A percentile compares a stretch with the other conserved stretches of the same genome.
phyloP scores from a whole-genome alignment of 805 yeast species.

The Metschnikowia peoriensis region DNA sequence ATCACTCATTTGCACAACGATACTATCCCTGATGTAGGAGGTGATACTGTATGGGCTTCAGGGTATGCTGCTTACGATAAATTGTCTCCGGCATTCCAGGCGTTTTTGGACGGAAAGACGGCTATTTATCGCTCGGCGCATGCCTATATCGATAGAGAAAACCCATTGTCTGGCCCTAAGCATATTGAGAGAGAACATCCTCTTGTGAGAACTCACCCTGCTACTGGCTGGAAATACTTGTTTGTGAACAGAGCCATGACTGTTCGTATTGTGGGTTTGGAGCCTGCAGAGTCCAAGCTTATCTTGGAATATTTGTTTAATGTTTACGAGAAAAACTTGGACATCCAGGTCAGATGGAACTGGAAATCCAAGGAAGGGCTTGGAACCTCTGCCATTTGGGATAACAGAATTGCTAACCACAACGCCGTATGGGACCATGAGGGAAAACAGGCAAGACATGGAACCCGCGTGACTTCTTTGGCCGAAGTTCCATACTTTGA shows the following conservation, averaged over 20 bases:
- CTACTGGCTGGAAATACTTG: constrained; percentile 34
- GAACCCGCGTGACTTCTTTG: constrained; percentile 43
- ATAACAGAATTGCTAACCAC: constrained; percentile 56
- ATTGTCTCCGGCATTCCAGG: constrained; percentile 49
- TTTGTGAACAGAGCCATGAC: constrained; percentile 31
- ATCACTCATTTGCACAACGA: constrained; percentile 54
- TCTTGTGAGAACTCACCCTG: constrained; percentile 31
- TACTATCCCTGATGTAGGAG: constrained; percentile 50
- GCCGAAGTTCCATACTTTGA: constrained; percentile 56
- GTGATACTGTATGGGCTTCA: constrained; percentile 56
- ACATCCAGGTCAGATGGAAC: constrained; percentile 40
- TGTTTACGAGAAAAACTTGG: constrained; percentile 37
- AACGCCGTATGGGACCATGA: constrained; percentile 54
- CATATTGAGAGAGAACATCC: constrained; percentile 31
- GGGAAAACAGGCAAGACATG: constrained; percentile 37
- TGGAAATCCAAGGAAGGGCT: constrained; percentile 27
- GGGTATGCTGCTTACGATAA: constrained; percentile 61
- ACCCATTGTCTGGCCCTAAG: constrained; percentile 32
- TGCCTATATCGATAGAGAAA: constrained; percentile 33
- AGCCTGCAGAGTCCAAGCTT: constrained; percentile 24
- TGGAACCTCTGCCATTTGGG: constrained; percentile 59
- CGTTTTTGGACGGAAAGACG: constrained; percentile 51
- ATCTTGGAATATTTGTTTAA: constrained; percentile 18
- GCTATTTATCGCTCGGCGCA: constrained; percentile 46
- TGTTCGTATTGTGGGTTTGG: constrained; percentile 29